These are phyloP conservation scores for Podila horticola DNA, from an alignment of 192 early-diverging fungal genomes.

Conservation along the genomic window DNA sequence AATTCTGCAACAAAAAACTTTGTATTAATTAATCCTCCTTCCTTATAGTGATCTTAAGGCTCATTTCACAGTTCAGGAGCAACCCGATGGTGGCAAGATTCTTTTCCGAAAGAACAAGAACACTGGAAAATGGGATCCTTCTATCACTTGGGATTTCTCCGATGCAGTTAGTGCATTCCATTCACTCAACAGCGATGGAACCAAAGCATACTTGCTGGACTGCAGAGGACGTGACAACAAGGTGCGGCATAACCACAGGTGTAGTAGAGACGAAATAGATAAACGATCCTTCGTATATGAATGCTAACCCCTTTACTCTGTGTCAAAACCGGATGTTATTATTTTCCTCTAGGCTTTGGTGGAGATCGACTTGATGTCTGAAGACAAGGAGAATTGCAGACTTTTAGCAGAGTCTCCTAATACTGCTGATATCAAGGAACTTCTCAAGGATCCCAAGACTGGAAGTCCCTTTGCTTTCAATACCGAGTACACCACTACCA, in stretches of 20 bases:
- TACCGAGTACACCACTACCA: not conserved
- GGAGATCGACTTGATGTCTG: conserved; percentile 8
- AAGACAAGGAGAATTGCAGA: not conserved
- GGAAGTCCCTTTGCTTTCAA: conserved; percentile 11
- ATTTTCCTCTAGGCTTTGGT: conserved; percentile 8
- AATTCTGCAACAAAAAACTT: not conserved
- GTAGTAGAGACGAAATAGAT: not conserved
- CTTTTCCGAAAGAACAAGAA: conserved; percentile 13
- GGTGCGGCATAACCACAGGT: not conserved
- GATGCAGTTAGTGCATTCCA: conserved; percentile 1
- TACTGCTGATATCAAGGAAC: conserved; percentile 13
- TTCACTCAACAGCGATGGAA: conserved; percentile 13
- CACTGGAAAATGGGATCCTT: conserved; percentile 10
- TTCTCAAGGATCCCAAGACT: conserved; percentile 16
- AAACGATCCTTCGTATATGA: not conserved
- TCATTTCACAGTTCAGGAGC: conserved; percentile 6
- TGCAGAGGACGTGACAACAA: conserved; percentile 18
- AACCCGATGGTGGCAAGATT: conserved; percentile 12
- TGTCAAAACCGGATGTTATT: not conserved
- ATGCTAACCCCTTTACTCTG: no score
- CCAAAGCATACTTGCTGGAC: conserved; percentile 21
- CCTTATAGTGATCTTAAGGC: conserved; percentile 17
- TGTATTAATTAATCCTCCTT: not conserved
- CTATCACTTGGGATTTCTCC: conserved; percentile 4
- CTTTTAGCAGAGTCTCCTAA: conserved; percentile 18